Evolutionary conservation across 1,284 basidiomycete genomes (phyloP).

Genomic region (Dichomitus squalens): DNA sequence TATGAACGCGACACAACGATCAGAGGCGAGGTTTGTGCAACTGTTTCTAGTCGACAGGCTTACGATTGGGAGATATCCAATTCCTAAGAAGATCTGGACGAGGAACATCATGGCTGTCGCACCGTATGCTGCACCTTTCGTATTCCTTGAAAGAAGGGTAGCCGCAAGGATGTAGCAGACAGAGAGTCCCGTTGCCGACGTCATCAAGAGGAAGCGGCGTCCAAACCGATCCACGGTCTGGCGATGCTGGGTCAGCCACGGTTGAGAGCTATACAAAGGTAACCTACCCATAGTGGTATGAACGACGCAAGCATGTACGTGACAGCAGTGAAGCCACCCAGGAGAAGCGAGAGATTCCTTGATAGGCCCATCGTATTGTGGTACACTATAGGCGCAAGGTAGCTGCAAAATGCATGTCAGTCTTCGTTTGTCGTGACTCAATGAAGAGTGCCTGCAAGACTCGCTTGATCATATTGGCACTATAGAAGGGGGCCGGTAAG

Average conservation of each 20-base stretch:
- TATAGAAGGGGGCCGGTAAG: not conserved
- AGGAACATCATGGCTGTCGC: conserved; percentile 37
- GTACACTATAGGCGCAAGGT: conserved; percentile 45
- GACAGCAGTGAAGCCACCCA: conserved; percentile 43
- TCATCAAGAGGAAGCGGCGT: conserved; percentile 41
- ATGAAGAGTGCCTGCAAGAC: not conserved
- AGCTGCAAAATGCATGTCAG: conserved; percentile 25
- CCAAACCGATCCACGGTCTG: conserved; percentile 46
- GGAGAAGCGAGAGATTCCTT: conserved; percentile 42
- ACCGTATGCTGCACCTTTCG: conserved; percentile 18
- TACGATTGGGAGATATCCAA: conserved; percentile 44
- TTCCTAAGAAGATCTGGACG: conserved; percentile 41
- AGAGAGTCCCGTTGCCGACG: conserved; percentile 41
- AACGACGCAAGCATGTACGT: conserved; percentile 49
- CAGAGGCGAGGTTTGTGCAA: not conserved
- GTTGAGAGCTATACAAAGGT: too few relatives aligned
- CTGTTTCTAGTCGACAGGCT: too few relatives aligned
- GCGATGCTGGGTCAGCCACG: not conserved
- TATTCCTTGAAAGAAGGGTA: conserved; percentile 19
- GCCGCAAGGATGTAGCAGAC: conserved; percentile 27
- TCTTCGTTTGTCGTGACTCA: too few relatives aligned
- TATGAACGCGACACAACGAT: not conserved
- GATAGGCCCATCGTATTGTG: conserved; percentile 47
- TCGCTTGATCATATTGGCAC: conserved; percentile 24
- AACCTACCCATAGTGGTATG: conserved; percentile 43